Percentiles rank a stretch among this genome's conserved stretches.
Conservation (phyloP, 441 rosid genomes). For the Rhodomyrtus psidioides region DNA sequence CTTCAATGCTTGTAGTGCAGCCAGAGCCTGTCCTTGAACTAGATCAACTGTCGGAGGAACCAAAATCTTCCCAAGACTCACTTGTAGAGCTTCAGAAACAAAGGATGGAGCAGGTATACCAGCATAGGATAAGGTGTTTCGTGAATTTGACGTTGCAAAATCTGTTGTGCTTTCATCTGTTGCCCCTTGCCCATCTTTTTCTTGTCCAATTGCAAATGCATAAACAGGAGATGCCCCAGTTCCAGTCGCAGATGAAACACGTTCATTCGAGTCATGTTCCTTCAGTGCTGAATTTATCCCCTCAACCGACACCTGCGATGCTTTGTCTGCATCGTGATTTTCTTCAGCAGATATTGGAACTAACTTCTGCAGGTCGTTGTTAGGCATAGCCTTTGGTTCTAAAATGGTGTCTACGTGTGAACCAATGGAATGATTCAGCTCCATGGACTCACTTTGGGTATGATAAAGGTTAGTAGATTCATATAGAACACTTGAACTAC, state of each 20-base stretch:
- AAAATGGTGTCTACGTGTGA: constrained; percentile 23
- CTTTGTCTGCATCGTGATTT: constrained; percentile 23
- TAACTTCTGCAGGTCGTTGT: constrained; percentile 14
- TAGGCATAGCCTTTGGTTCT: constrained; percentile 23
- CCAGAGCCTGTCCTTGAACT: constrained; percentile 80
- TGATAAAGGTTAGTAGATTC: constrained; percentile 12
- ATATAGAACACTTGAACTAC: constrained; percentile 6
- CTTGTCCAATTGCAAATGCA: constrained; percentile 25
- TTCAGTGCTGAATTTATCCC: constrained; percentile 29
- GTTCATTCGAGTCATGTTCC: constrained; percentile 23
- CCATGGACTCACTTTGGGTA: constrained; percentile 20
- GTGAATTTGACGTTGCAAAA: constrained; percentile 13
- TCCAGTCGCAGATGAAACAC: constrained; percentile 18
- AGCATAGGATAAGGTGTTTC: constrained; percentile 36
- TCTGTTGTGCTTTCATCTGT: neutral
- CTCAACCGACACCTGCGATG: constrained; percentile 20
- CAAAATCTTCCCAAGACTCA: constrained; percentile 70
- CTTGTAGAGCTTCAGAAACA: constrained; percentile 53
- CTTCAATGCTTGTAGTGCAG: constrained; percentile 71
- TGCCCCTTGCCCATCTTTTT: constrained; percentile 12
- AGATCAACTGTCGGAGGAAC: constrained; percentile 80
- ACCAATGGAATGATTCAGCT: constrained; percentile 10
- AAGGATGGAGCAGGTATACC: constrained; percentile 92
- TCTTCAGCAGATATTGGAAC: constrained; percentile 22
- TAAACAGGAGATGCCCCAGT: constrained; percentile 24